Evolutionary conservation across 2,329 filamentous ascomycete genomes (phyloP).

Genomic region (Phyllosticta citriasiana): DNA sequence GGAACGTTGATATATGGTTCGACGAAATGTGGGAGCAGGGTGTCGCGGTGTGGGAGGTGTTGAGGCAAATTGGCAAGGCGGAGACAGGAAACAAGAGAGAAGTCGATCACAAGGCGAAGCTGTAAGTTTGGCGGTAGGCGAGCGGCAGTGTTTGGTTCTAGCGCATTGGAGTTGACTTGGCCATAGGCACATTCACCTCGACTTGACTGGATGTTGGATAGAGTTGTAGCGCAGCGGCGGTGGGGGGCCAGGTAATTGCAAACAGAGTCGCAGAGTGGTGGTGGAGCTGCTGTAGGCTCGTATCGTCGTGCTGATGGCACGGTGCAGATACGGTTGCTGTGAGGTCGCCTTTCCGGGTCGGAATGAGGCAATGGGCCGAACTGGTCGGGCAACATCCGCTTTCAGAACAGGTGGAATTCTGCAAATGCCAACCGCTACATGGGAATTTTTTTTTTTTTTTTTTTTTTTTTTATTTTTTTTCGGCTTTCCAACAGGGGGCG

Average conservation of each 20-base stretch:
- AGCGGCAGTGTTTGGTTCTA: background rate
- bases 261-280: background rate
- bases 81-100: background rate
- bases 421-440: background rate
- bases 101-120: slow-evolving; percentile 1
- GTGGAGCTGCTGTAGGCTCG: background rate
- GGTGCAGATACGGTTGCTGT: background rate
- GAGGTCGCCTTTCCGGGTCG: background rate
- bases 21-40: slow-evolving; percentile 40
- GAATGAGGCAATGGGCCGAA: background rate
- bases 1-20: slow-evolving; percentile 35
- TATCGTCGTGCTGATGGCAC: background rate
- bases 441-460: too few relatives aligned
- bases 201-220: background rate
- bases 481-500: background rate
- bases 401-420: background rate
- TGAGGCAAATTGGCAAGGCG: slow-evolving; percentile 19
- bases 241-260: background rate
- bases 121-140: slow-evolving; percentile 6
- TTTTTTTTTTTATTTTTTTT: background rate
- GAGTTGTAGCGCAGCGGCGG: background rate
- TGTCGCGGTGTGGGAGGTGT: slow-evolving; percentile 37
- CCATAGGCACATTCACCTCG: background rate
- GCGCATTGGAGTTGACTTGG: background rate
- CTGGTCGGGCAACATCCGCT: background rate